Conservation (phyloP, 305 asterid genomes). For the Rubia balearica region DNA sequence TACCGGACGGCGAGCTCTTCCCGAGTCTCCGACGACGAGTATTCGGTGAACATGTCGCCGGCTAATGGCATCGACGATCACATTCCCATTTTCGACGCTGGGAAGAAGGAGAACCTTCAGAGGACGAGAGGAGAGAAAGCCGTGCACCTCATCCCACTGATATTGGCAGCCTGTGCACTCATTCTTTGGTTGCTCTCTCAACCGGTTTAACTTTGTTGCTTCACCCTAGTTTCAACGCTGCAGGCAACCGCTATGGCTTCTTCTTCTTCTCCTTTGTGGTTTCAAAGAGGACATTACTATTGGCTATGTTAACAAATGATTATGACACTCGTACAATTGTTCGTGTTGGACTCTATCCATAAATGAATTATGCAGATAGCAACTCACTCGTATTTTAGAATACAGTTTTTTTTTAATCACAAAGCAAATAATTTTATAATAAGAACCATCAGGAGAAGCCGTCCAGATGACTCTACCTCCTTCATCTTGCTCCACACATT, state of each 20-base stretch:
- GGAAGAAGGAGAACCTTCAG: constrained; percentile 32
- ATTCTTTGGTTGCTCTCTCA: constrained; percentile 53
- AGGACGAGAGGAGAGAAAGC: constrained; percentile 31
- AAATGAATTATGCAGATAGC: background rate
- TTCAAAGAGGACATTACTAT: background rate
- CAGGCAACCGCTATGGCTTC: background rate
- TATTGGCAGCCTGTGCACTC: constrained; percentile 40
- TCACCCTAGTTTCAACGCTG: background rate
- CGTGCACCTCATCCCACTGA: constrained; percentile 51
- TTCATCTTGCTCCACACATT: too few species aligned
- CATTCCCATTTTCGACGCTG: constrained; percentile 12
- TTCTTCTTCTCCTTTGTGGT: background rate
- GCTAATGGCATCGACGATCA: background rate
- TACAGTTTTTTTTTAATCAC: too few species aligned
- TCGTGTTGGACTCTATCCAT: too few species aligned
- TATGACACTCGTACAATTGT: too few species aligned
- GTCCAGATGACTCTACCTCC: too few species aligned
- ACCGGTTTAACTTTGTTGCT: background rate
- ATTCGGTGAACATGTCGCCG: constrained; percentile 16
- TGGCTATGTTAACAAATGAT: background rate
- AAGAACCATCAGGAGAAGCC: too few species aligned
- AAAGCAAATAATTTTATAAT: too few species aligned
- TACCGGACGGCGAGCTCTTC: constrained; percentile 40
- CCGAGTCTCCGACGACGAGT: constrained; percentile 43
- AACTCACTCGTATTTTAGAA: background rate